These are phyloP conservation scores for Sphaerosporella brunnea DNA, from an alignment of 495 filamentous ascomycete genomes.

Conservation along the genomic window DNA sequence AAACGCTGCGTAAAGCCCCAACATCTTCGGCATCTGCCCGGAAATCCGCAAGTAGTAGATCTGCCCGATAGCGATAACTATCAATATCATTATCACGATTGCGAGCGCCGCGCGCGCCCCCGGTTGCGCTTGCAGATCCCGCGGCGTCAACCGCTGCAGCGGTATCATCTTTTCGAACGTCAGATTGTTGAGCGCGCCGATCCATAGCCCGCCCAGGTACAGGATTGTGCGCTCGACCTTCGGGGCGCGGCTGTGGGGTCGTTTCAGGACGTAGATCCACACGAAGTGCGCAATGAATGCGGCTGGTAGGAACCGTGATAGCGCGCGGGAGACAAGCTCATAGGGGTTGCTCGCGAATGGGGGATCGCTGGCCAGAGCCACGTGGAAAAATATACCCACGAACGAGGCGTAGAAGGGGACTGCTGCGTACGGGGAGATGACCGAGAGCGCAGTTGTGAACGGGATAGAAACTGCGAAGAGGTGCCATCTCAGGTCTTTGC, in stretches of 20 bases:
- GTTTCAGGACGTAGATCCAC: constrained; percentile 43
- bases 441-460: constrained; percentile 46
- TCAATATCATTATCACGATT: constrained; percentile 45
- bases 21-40: constrained; percentile 47
- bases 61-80: constrained; percentile 45
- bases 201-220: constrained; percentile 57
- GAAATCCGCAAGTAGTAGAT: constrained; percentile 58
- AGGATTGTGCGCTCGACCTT: constrained; percentile 55
- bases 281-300: constrained; percentile 58
- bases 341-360: constrained; percentile 37
- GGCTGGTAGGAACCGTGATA: constrained; percentile 61
- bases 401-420: constrained; percentile 59
- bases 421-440: constrained; percentile 49
- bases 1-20: constrained; percentile 51
- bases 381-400: constrained; percentile 55
- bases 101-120: constrained; percentile 55
- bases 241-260: constrained; percentile 30
- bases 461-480: constrained; percentile 54
- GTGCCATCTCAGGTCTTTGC: constrained; percentile 54
- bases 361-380: constrained; percentile 61
- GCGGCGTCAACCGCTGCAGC: constrained; percentile 55
- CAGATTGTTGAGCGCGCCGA: constrained; percentile 66
- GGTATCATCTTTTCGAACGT: constrained; percentile 66
- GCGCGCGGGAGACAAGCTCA: constrained; percentile 44
- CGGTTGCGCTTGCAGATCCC: constrained; percentile 59